phyloP scores from a whole-genome alignment of 768 basidiomycete genomes.

The Obba rivulosa region DNA sequence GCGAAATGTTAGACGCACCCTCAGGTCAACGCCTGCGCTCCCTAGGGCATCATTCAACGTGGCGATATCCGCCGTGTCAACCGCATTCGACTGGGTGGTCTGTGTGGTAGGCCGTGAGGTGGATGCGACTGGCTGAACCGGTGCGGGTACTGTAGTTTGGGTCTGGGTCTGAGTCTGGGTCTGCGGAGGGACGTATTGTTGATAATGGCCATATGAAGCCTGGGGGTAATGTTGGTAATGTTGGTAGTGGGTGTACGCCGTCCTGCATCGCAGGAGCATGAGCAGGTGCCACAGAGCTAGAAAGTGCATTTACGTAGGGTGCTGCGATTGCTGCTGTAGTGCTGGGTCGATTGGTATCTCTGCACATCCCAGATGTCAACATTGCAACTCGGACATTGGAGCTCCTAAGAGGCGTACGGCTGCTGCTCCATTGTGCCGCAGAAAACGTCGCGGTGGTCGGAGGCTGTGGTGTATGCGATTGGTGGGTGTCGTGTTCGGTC shows the following conservation, averaged over 20 bases:
- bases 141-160: conserved; percentile 7
- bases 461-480: conserved; percentile 9
- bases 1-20: conserved; percentile 41
- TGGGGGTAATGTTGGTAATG: conserved; percentile 39
- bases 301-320: conserved; percentile 16
- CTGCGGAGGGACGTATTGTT: conserved; percentile 30
- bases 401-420: too few relatives aligned
- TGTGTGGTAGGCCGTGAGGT: conserved; percentile 6
- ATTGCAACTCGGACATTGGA: too few relatives aligned
- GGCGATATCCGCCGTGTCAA: conserved; percentile 65
- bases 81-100: conserved; percentile 8
- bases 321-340: conserved; percentile 56
- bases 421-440: conserved; percentile 34
- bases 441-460: conserved; percentile 28
- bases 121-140: conserved; percentile 7
- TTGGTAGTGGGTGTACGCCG: conserved; percentile 31
- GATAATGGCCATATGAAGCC: conserved; percentile 40
- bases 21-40: conserved; percentile 82
- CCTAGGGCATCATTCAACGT: conserved; percentile 82
- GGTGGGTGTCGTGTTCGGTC: conserved; percentile 31
- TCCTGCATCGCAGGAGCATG: conserved; percentile 3
- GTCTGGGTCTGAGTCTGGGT: conserved; percentile 22
- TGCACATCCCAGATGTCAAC: too few relatives aligned
- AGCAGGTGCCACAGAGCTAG: background rate
- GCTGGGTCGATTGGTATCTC: conserved; percentile 66